phyloP scores from a whole-genome alignment of 2,329 filamentous ascomycete genomes.

The Elsinoe batatas region DNA sequence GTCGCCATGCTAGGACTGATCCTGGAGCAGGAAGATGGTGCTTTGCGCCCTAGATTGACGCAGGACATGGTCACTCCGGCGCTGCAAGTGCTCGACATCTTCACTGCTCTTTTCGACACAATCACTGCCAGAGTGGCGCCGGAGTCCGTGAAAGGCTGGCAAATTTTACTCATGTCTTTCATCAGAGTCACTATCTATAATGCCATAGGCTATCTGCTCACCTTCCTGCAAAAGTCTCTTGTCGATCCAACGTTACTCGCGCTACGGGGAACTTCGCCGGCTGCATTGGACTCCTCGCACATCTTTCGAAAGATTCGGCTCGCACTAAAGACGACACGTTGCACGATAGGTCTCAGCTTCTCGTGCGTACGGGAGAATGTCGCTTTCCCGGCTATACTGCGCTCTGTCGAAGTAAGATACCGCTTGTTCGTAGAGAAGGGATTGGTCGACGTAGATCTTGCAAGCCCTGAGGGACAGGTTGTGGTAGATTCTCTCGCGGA shows the following conservation, averaged over 20 bases:
- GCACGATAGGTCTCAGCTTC: background rate
- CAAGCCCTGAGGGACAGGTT: background rate
- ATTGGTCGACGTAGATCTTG: background rate
- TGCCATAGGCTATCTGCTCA: background rate
- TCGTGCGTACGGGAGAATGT: background rate
- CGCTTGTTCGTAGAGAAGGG: slow-evolving; percentile 3
- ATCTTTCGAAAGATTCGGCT: slow-evolving; percentile 8
- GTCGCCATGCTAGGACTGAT: background rate
- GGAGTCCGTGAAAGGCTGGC: background rate
- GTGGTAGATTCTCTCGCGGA: background rate
- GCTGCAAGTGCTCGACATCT: background rate
- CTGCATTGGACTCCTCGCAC: slow-evolving; percentile 3
- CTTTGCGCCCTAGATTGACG: background rate
- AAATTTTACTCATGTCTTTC: background rate
- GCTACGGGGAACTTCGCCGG: background rate
- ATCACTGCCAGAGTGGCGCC: background rate
- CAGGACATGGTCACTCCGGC: slow-evolving; percentile 4
- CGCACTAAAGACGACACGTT: background rate
- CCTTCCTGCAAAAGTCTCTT: background rate
- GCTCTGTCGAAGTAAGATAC: background rate
- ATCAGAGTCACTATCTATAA: background rate
- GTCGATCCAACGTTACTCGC: background rate
- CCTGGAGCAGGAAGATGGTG: background rate
- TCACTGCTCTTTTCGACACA: background rate
- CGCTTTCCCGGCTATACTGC: background rate